A percentile compares a stretch with the other conserved stretches of the same genome.
Conservation (phyloP, 768 basidiomycete species). For the Suillus weaverae region DNA sequence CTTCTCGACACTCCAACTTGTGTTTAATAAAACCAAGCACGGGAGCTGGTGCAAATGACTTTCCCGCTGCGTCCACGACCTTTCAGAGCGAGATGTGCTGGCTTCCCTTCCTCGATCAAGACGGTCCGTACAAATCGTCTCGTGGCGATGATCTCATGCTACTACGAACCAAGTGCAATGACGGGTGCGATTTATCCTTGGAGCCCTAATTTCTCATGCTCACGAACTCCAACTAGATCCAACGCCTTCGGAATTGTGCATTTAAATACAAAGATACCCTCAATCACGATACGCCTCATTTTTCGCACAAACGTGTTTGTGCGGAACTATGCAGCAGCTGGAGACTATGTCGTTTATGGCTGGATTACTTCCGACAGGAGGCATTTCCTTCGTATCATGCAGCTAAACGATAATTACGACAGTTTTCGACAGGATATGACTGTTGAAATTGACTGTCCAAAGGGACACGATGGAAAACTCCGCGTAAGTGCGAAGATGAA, state of each 20-base stretch:
- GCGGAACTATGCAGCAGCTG: slow-evolving; percentile 24
- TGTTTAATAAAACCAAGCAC: slow-evolving; percentile 26
- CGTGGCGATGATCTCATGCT: slow-evolving; percentile 30
- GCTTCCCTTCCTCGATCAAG: slow-evolving; percentile 19
- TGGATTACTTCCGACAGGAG: slow-evolving; percentile 27
- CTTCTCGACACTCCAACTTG: slow-evolving; percentile 29
- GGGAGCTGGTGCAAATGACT: not conserved
- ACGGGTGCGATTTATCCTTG: slow-evolving; percentile 18
- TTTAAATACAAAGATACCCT: slow-evolving; percentile 27
- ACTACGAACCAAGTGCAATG: slow-evolving; percentile 28
- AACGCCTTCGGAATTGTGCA: slow-evolving; percentile 27
- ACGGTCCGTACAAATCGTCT: slow-evolving; percentile 32
- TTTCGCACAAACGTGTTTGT: slow-evolving; percentile 23
- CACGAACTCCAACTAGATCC: not conserved
- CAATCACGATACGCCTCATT: slow-evolving; percentile 25
- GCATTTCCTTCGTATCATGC: slow-evolving; percentile 31
- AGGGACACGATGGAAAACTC: slow-evolving; percentile 26
- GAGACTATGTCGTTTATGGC: slow-evolving; percentile 21
- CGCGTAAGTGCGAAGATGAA: slow-evolving; percentile 17
- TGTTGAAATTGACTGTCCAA: slow-evolving; percentile 29
- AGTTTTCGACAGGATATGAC: slow-evolving; percentile 19
- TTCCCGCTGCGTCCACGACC: slow-evolving; percentile 18
- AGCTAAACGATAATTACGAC: slow-evolving; percentile 27
- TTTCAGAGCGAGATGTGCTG: slow-evolving; percentile 33
- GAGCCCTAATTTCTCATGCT: not conserved